Percentiles rank a stretch among this genome's conserved stretches.
Conservation (phyloP, 371 early-diverging fungal genomes). For the Mortierella sp. region DNA sequence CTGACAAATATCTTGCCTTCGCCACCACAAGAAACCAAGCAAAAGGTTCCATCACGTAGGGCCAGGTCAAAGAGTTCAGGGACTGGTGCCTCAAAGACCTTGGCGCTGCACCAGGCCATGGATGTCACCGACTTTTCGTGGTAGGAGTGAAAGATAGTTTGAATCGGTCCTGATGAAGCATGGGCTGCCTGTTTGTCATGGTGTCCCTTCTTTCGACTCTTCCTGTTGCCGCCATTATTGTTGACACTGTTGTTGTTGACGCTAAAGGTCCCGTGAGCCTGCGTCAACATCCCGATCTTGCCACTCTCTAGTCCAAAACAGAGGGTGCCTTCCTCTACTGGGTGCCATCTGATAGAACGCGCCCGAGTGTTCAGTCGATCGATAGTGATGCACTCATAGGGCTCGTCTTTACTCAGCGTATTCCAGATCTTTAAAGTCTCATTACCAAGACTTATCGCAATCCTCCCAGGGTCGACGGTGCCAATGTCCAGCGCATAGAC, state of each 20-base stretch:
- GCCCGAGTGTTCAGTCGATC: slow-evolving; percentile 41
- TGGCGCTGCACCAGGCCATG: slow-evolving; percentile 46
- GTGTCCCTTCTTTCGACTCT: slow-evolving; percentile 30
- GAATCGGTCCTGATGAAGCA: slow-evolving; percentile 19
- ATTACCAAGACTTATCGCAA: slow-evolving; percentile 41
- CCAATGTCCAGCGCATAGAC: slow-evolving; percentile 34
- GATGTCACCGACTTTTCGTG: slow-evolving; percentile 33
- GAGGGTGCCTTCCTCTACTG: slow-evolving; percentile 33
- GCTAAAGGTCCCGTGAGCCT: slow-evolving; percentile 1
- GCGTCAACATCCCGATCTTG: slow-evolving; percentile 32
- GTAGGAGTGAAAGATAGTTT: slow-evolving; percentile 45
- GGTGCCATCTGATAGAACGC: slow-evolving; percentile 45
- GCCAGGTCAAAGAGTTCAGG: slow-evolving; percentile 54
- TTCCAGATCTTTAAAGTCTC: slow-evolving; percentile 50
- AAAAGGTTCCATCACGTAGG: slow-evolving; percentile 29
- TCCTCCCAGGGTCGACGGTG: slow-evolving; percentile 29
- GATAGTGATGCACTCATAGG: slow-evolving; percentile 33
- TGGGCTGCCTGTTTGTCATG: slow-evolving; percentile 1
- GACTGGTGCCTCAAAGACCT: slow-evolving; percentile 52
- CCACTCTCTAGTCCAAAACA: slow-evolving; percentile 54
- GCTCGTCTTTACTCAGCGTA: slow-evolving; percentile 38
- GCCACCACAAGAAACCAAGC: slow-evolving; percentile 36
- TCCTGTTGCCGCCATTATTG: background rate
- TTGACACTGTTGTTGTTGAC: background rate
- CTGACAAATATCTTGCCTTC: slow-evolving; percentile 51